Evolutionary conservation across 257 asterid genomes (phyloP), one percentile per base, ranked within the genome.

Genomic region (Lycium ferocissimum): DNA sequence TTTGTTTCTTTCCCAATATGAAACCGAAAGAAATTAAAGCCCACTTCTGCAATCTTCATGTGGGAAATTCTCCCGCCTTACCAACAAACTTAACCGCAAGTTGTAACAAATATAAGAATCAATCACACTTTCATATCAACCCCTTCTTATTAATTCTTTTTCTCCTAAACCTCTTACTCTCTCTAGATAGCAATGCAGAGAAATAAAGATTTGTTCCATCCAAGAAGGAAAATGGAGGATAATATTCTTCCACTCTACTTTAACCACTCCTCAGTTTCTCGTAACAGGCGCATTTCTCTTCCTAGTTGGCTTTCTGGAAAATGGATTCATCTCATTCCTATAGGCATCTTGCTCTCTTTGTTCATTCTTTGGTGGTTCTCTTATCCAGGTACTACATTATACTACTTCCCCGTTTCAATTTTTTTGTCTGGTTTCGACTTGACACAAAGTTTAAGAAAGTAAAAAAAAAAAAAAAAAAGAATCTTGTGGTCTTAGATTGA

Each of bases 351-450:
- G 10, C 85, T 90, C 89, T 89, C 90, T 87, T 43, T 92, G 84
- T 85, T 93, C 88, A 85, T 90, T 84, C 92, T 92, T 82, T 92
- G 93, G 93, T 89, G 92, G 91, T 89, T 89, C 85, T 89, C 91
- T 83, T 67, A 80, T 81, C 82, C 91, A 2, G 93, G 93, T 93
- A 58, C 63, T 26, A 26, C 33, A 26, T 26, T 26, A 26, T 26
- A 26, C 33, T 26, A 26, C 33, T 26, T 26, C 33, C 33, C 33
- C 33, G 33, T 26, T 26, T 26, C 33, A 26, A 26, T 26, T 26
- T 26, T 26, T 26, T 26, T 26, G 33, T 26, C 33, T 26, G 33
- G 33, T 26, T 26, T 26, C 33, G 33, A 26, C 33, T 26, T 26
- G 33, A 26, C 33, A 26, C 33, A 1, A 26, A 26, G 33, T 26